Base-by-base conservation (phyloP, 225 moss, liverwort and hornwort genomes). In the Sphagnum tenellum region DNA sequence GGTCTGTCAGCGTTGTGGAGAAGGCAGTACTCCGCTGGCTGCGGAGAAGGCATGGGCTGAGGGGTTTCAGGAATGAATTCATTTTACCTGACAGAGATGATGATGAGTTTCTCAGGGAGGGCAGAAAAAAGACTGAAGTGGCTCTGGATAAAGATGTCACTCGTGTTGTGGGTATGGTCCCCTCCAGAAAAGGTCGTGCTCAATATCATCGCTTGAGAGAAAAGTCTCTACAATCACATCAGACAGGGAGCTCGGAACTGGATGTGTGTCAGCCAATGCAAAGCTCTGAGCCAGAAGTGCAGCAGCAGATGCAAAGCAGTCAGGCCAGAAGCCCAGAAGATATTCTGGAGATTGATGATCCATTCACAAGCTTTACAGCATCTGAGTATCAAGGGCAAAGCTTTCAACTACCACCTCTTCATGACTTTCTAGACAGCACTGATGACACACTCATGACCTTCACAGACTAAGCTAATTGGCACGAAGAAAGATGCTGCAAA, bases 1-100 rank as follows among this genome's bases (percentile, higher is more conserved):
- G 85, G 85, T 81, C 85, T 12, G 85, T 85, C 9, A 78, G 85
- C 50, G 73, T 85, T 57, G 58, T 85, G 3, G 85, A 85, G 63
- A 85, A 85, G 47, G 56, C 64, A 54, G 67, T 85, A 55, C 6
- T 85, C 47, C 78, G 85, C 2, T 85, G 85, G 85, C 81, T 73
- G 50, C 71, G 81, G 52, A 85, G 78, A 47, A 63, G 81, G 55
- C 57, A 59, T 12, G 85, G 85, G 65, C 66, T 85, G 4, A 75
- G 85, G 9, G 85, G 85, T 47, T 85, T 78, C 5, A 85, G 76
- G 74, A 85, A 74, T 61, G 74, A 76, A 5, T 2, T 45, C 9
- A 61, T 44, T 57, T 48, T 73, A 8, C 44, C 73, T 52, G 76
- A 71, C 12, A 81, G 76, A 61, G 81, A 85, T 47, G 85, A 85